Percentiles rank a stretch among this genome's conserved stretches.
Evolutionary conservation across 208 protist species (phyloP).

Genomic region (Acanthamoeba castellanii): DNA sequence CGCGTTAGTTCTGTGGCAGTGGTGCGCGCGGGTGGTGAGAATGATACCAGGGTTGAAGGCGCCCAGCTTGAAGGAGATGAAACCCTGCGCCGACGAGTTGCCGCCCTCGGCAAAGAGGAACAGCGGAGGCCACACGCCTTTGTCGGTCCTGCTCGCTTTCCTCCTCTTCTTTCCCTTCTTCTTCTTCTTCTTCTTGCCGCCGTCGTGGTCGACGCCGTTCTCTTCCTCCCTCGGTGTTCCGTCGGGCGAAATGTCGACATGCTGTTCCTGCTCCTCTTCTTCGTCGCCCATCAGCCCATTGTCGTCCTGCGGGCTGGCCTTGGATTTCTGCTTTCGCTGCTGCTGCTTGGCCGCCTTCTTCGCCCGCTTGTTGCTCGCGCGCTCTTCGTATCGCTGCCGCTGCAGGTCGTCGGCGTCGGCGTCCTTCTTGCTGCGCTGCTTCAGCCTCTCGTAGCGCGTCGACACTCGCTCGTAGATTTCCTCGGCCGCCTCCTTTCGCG

Average conservation of each 20-base stretch:
- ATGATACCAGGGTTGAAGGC: conserved; percentile 8
- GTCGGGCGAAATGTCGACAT: neutral
- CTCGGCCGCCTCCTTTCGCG: conserved; percentile 39
- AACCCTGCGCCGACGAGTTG: neutral
- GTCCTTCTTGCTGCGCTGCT: neutral
- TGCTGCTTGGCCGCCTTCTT: neutral
- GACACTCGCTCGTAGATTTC: conserved; percentile 6
- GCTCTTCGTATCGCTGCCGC: neutral
- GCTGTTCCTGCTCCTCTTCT: neutral
- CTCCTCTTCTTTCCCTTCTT: neutral
- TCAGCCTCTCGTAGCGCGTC: neutral
- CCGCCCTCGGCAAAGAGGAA: conserved; percentile 59
- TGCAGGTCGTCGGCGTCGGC: neutral
- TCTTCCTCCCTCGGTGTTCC: neutral
- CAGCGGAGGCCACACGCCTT: neutral
- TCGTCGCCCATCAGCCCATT: neutral
- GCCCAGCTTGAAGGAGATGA: conserved; percentile 58
- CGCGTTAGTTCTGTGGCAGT: neutral
- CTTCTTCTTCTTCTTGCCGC: conserved; percentile 3
- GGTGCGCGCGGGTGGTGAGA: neutral
- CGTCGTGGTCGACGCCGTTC: neutral
- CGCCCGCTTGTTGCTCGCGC: neutral
- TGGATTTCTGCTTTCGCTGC: neutral
- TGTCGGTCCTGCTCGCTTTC: neutral
- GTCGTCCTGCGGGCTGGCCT: neutral